Evolutionary conservation across 371 early-diverging fungal species (phyloP), one percentile per base, ranked within the genome.

Genomic region (Coemansia sp.): DNA sequence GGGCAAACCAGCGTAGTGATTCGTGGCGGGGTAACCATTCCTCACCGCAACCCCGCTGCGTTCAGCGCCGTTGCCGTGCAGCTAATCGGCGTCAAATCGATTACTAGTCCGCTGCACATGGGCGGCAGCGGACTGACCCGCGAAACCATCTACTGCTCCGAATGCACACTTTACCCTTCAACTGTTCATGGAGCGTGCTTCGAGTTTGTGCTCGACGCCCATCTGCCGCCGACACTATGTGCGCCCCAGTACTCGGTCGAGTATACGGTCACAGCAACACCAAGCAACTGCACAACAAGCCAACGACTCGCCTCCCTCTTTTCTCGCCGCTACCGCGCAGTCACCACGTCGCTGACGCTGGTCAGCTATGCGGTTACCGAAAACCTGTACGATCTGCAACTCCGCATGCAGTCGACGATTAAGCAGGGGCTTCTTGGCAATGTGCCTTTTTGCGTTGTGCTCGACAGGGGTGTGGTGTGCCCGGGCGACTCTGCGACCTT

Each of bases 161-260:
- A 2, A 16, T 45, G 20, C 47, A 5, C 20, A 45, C n/a, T 13
- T 43, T n/a, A n/a, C 43, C 43, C 5, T 7, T 43, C 43, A n/a
- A 16, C 47, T 1, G 20, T 20, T 14, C 9, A 20, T 45, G 8
- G 16, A 16, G 3, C 55, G 43, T 61, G 61, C 0, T 65, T 65
- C 10, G 66, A 65, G 55, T 55, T 65, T 48, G 41, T 20, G 13
- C 20, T 65, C 14, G n/a, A 14, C 32, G n/a, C 43, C 14, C 5
- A 6, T 4, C 11, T 35, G 20, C 57, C 61, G 34, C 61, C 66
- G 10, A 52, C 53, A 26, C n/a, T 65, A 4, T n/a, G 32, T 9
- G 55, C 55, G 14, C 66, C 66, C 3, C 45, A 41, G 10, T 60
- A 55, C 55, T 30, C 54, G 4, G 40, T 65, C 35, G 61, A 57